Conservation (phyloP, 768 basidiomycete genomes). For the Suillus spraguei region DNA sequence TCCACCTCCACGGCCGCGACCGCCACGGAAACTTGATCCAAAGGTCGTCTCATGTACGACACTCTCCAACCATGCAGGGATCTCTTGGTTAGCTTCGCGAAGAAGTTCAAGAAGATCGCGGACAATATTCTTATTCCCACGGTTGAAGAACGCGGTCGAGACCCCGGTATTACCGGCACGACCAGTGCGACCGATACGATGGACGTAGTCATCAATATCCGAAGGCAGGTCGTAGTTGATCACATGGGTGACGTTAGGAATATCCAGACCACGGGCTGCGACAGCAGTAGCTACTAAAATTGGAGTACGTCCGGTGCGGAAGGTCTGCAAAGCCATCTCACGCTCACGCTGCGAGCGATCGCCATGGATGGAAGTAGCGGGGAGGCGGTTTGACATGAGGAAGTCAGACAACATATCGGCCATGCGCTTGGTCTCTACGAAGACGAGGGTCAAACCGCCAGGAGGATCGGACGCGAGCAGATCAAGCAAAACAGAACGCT, state of each 20-base stretch:
- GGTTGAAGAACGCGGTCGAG: conserved; percentile 95
- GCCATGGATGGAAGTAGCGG: conserved; percentile 97
- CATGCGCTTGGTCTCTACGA: conserved; percentile 99
- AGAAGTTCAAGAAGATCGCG: conserved; percentile 91
- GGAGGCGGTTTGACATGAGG: conserved; percentile 78
- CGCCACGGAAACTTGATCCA: conserved; percentile 54
- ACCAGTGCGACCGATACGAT: conserved; percentile 97
- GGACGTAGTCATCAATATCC: conserved; percentile 99
- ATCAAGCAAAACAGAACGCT: conserved; percentile 95
- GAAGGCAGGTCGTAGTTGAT: conserved; percentile 97
- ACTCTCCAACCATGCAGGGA: conserved; percentile 88
- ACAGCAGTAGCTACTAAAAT: conserved; percentile 98
- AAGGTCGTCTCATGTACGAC: conserved; percentile 83
- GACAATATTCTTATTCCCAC: conserved; percentile 90
- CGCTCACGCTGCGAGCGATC: conserved; percentile 98
- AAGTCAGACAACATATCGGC: conserved; percentile 98
- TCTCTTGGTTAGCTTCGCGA: conserved; percentile 94
- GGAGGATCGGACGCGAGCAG: conserved; percentile 75
- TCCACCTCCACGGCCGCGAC: conserved; percentile 62
- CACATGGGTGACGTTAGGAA: conserved; percentile 98
- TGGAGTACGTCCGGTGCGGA: conserved; percentile 93
- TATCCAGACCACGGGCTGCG: conserved; percentile 98
- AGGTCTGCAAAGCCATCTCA: conserved; percentile 92
- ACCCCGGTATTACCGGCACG: conserved; percentile 98
- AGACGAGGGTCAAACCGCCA: conserved; percentile 88